Evolutionary conservation across 768 basidiomycete species (phyloP), one percentile per base, ranked within the genome.

Genomic region (Collybia nuda): DNA sequence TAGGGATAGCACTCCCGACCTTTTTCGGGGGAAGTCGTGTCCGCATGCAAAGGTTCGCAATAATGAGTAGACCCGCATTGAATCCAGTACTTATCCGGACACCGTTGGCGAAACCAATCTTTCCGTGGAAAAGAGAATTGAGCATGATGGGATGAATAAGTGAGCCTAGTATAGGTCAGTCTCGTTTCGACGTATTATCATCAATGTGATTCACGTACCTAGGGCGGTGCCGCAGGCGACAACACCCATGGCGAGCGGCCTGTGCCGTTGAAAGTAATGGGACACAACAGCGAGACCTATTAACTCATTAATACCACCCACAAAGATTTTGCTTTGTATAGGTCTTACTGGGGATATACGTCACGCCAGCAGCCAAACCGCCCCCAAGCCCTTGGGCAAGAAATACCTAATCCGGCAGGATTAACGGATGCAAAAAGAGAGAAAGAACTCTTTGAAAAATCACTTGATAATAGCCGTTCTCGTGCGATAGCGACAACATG

Each of bases 241-340:
- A 43, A 80, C 61, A n/a, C 76, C 69, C 65, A 78, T 78, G 0
- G 75, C 78, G 26, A 77, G 59, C 9, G 71, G 69, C 14, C 72
- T 69, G 1, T 67, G 68, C 22, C 53, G 59, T 35, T 67, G 59
- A 63, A 81, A 82, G 54, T 76, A 70, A 41, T 80, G 79, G 3
- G 74, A 68, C 28, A 76, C 52, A 26, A 80, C 65, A 3, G 71
- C 71, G 45, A 79, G 32, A 32, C 32, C 32, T 32, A 32, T 26
- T 3, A 5, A 32, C 32, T 32, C 32, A 11, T 32, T 11, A 32
- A 32, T 32, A 32, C 12, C 32, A 14, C 2, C 32, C 32, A 32
- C 3, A 5, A 11, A 32, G 32, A 11, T 32, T 32, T 4, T 4
- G 32, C 32, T 11, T 11, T 11, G 14, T 11, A 11, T 9, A 14